These are phyloP conservation scores for Phytophthora citrophthora DNA, from an alignment of 352 stramenopile genomes.

Conservation along the genomic window DNA sequence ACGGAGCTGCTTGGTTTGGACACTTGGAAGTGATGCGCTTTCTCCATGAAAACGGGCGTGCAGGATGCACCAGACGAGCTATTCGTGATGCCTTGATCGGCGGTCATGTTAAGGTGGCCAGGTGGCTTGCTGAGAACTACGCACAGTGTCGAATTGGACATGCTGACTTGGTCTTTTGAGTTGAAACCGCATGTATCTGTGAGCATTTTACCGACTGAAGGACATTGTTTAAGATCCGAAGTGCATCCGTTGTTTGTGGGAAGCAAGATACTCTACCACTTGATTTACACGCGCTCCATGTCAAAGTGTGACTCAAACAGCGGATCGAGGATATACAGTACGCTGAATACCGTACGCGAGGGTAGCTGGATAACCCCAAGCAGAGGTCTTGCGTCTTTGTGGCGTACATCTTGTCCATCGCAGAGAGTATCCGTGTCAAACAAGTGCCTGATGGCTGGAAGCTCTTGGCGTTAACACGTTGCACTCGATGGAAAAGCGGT, in stretches of 20 bases:
- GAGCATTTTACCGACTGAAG: too few species aligned
- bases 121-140: conserved; percentile 46
- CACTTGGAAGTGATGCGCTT: conserved; percentile 40
- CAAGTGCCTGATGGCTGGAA: too few species aligned
- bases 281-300: conserved; percentile 14
- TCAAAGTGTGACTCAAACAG: conserved; percentile 1
- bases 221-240: not conserved
- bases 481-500: conserved; percentile 11
- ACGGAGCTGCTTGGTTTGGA: conserved; percentile 39
- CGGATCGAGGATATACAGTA: not conserved
- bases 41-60: conserved; percentile 34
- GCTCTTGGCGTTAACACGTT: conserved; percentile 3
- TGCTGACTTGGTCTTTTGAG: not conserved
- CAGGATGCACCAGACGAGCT: conserved; percentile 38
- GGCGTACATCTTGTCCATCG: not conserved
- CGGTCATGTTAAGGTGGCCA: conserved; percentile 42
- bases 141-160: conserved; percentile 17
- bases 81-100: conserved; percentile 44
- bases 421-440: too few species aligned
- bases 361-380: conserved; percentile 1
- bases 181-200: too few species aligned
- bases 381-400: conserved; percentile 4
- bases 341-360: not conserved
- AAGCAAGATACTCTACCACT: not conserved
- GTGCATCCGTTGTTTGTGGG: not conserved